Percentiles rank a stretch among this genome's conserved stretches.
Evolutionary conservation across 2,329 filamentous ascomycete species (phyloP).

Genomic region (Zasmidium angulare): DNA sequence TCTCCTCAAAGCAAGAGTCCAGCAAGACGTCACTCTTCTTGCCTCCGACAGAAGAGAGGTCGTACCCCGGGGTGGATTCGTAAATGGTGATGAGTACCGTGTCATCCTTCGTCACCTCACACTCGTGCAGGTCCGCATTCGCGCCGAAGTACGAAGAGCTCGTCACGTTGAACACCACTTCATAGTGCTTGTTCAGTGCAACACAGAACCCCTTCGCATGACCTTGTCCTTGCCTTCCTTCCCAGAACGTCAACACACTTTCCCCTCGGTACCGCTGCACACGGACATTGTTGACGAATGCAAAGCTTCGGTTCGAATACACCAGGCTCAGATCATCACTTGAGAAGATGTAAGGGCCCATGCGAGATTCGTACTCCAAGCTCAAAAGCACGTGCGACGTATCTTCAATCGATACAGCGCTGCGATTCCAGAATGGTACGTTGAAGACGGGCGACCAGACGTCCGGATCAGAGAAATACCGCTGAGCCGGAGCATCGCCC

Average conservation of each 20-base stretch:
- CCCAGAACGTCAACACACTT: slow-evolving; percentile 9
- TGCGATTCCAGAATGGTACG: neutral
- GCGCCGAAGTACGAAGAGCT: slow-evolving; percentile 3
- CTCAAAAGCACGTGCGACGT: slow-evolving; percentile 6
- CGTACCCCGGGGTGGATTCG: slow-evolving; percentile 20
- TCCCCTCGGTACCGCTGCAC: slow-evolving; percentile 7
- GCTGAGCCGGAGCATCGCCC: neutral
- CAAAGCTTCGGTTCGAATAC: slow-evolving; percentile 8
- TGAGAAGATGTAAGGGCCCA: slow-evolving; percentile 13
- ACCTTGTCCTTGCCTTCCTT: slow-evolving; percentile 3
- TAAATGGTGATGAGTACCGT: slow-evolving; percentile 27
- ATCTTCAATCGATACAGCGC: neutral
- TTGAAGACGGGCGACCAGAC: neutral
- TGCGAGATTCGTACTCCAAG: slow-evolving; percentile 3
- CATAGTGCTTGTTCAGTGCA: slow-evolving; percentile 27
- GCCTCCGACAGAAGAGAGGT: slow-evolving; percentile 20
- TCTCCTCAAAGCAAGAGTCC: slow-evolving; percentile 45
- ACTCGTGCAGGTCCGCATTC: slow-evolving; percentile 27
- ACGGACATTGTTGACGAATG: slow-evolving; percentile 10
- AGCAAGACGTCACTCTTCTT: slow-evolving; percentile 30
- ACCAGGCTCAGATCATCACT: slow-evolving; percentile 11
- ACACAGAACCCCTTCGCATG: slow-evolving; percentile 20
- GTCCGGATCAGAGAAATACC: neutral
- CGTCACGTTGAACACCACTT: slow-evolving; percentile 23
- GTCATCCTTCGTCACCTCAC: slow-evolving; percentile 24